phyloP scores from a whole-genome alignment of 2,329 filamentous ascomycete genomes.

The Fusarium setosum region DNA sequence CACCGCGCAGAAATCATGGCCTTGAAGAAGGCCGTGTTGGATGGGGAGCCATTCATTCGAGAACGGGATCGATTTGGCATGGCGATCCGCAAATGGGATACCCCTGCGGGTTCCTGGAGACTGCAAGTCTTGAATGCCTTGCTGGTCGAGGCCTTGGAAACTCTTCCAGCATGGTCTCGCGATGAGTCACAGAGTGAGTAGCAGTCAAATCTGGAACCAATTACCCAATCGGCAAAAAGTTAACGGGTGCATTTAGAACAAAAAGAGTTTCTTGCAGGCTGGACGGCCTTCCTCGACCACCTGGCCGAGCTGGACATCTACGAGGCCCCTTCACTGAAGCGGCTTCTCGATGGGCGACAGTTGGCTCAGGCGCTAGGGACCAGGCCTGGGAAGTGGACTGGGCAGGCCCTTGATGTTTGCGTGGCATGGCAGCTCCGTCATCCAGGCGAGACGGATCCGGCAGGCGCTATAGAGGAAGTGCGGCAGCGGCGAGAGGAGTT shows the following conservation, averaged over 20 bases:
- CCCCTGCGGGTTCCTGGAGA: conserved; percentile 72
- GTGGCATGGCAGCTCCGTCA: conserved; percentile 91
- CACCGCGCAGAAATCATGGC: conserved; percentile 72
- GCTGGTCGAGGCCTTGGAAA: conserved; percentile 69
- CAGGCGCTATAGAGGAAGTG: conserved; percentile 71
- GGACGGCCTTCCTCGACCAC: conserved; percentile 68
- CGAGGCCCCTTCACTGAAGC: conserved; percentile 68
- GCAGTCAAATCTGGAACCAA: conserved; percentile 33
- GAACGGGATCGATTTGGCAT: conserved; percentile 77
- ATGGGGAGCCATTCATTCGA: conserved; percentile 56
- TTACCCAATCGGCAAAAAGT: background rate
- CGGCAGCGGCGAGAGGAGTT: conserved; percentile 62
- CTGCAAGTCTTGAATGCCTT: conserved; percentile 76
- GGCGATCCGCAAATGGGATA: conserved; percentile 79
- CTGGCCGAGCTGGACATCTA: conserved; percentile 65
- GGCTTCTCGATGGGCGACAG: conserved; percentile 79
- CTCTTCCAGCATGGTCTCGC: conserved; percentile 47
- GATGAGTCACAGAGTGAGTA: conserved; percentile 52
- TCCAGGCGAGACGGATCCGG: conserved; percentile 70
- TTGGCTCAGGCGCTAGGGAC: conserved; percentile 75
- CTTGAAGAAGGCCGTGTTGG: conserved; percentile 66
- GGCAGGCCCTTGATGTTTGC: conserved; percentile 79
- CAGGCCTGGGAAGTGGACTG: conserved; percentile 88
- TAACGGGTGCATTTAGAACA: conserved; percentile 51
- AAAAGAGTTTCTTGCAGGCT: conserved; percentile 58